Percentiles rank a stretch among this genome's conserved stretches.
These are phyloP conservation scores for Linderniella brevidens DNA, from an alignment of 257 asterid genomes.

Conservation along the genomic window DNA sequence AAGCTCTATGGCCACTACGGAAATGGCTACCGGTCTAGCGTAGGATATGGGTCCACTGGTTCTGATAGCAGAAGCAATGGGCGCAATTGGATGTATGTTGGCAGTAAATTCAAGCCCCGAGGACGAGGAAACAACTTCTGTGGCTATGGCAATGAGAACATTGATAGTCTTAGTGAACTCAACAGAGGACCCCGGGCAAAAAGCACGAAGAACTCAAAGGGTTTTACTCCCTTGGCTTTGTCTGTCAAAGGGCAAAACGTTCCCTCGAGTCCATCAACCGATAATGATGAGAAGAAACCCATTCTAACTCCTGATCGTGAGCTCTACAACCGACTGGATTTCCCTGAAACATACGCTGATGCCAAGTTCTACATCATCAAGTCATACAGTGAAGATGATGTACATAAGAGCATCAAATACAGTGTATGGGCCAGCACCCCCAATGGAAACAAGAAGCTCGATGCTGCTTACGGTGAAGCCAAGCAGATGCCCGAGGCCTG, in stretches of 20 bases:
- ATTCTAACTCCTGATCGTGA: slow-evolving; percentile 28
- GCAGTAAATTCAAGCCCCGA: slow-evolving; percentile 42
- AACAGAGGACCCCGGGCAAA: slow-evolving; percentile 66
- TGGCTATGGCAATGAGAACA: slow-evolving; percentile 26
- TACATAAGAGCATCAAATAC: slow-evolving; percentile 63
- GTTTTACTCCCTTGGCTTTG: slow-evolving; percentile 24
- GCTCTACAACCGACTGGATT: slow-evolving; percentile 38
- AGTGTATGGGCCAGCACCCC: slow-evolving; percentile 78
- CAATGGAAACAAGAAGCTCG: slow-evolving; percentile 61
- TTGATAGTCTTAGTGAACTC: slow-evolving; percentile 51
- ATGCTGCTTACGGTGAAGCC: slow-evolving; percentile 39
- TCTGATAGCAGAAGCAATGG: slow-evolving; percentile 30
- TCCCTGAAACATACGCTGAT: slow-evolving; percentile 28
- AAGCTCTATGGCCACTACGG: slow-evolving; percentile 43
- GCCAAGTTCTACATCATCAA: slow-evolving; percentile 52
- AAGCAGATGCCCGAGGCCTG: slow-evolving; percentile 32
- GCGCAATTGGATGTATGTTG: slow-evolving; percentile 42
- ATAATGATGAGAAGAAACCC: slow-evolving; percentile 19
- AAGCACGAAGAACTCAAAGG: slow-evolving; percentile 28
- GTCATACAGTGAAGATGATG: slow-evolving; percentile 59
- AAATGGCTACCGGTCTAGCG: slow-evolving; percentile 30
- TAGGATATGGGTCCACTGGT: slow-evolving; percentile 34
- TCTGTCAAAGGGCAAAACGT: slow-evolving; percentile 44
- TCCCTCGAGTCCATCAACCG: slow-evolving; percentile 20
- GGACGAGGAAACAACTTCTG: slow-evolving; percentile 34